These are phyloP conservation scores for Penicillium paradoxum DNA, from an alignment of 495 filamentous ascomycete species.

Conservation along the genomic window DNA sequence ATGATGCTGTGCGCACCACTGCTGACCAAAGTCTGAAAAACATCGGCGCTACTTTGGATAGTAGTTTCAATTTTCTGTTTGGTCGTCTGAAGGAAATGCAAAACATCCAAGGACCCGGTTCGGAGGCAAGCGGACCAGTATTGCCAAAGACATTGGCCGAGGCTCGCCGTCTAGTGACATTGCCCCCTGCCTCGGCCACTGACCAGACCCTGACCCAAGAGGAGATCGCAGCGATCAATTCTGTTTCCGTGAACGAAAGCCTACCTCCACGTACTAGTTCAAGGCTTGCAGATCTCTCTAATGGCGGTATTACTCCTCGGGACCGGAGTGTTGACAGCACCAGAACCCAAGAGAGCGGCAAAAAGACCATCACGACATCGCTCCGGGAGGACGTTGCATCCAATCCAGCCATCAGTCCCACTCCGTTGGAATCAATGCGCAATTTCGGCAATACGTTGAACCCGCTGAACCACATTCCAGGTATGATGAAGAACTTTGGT, in stretches of 20 bases:
- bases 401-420: constrained; percentile 27
- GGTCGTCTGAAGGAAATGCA: constrained; percentile 74
- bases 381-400: constrained; percentile 24
- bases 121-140: constrained; percentile 36
- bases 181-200: constrained; percentile 54
- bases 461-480: constrained; percentile 70
- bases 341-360: constrained; percentile 49
- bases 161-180: constrained; percentile 74
- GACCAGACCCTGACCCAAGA: constrained; percentile 48
- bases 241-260: constrained; percentile 34
- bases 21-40: constrained; percentile 89
- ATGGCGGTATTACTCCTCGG: constrained; percentile 54
- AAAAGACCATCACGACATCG: constrained; percentile 23
- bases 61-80: constrained; percentile 89
- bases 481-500: constrained; percentile 75
- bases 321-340: constrained; percentile 75
- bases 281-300: constrained; percentile 51
- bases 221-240: constrained; percentile 39
- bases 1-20: constrained; percentile 75
- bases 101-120: constrained; percentile 37
- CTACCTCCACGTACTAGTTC: constrained; percentile 28
- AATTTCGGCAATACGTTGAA: constrained; percentile 78
- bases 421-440: constrained; percentile 76
- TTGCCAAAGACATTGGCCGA: constrained; percentile 90
- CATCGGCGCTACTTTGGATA: constrained; percentile 79